phyloP scores from a whole-genome alignment of 1,284 basidiomycete species.

The Puccinia hordei region DNA sequence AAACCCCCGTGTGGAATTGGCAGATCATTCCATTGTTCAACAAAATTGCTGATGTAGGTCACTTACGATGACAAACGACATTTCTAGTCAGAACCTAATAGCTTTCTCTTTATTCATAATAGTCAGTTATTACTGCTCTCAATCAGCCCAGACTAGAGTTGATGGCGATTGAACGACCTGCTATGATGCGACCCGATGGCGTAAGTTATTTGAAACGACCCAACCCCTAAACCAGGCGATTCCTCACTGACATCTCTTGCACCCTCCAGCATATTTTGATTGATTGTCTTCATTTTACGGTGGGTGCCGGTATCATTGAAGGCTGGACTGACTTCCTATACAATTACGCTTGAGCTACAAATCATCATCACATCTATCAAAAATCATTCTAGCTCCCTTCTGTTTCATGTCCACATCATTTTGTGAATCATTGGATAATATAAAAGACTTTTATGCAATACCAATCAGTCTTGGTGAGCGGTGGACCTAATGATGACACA shows the following conservation, averaged over 20 bases:
- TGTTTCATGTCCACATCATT: not conserved
- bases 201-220: constrained; percentile 4
- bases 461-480: no score
- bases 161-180: constrained; percentile 36
- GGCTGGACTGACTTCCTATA: constrained; percentile 48
- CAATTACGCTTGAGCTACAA: constrained; percentile 29
- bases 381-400: not conserved
- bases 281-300: constrained; percentile 47
- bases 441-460: no score
- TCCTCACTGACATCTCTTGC: not conserved
- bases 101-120: not conserved
- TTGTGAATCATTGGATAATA: no score
- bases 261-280: constrained; percentile 41
- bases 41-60: constrained; percentile 40
- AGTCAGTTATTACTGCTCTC: constrained; percentile 36
- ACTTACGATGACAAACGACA: not conserved
- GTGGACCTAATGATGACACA: no score
- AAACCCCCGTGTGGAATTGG: constrained; percentile 46
- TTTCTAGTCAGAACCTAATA: not conserved
- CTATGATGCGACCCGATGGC: constrained; percentile 42
- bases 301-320: constrained; percentile 37
- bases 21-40: constrained; percentile 47
- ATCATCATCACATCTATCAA: no score
- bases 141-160: constrained; percentile 38
- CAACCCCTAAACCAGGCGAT: not conserved